phyloP scores from a whole-genome alignment of 306 rosid species.

The Sicyos baderoa region DNA sequence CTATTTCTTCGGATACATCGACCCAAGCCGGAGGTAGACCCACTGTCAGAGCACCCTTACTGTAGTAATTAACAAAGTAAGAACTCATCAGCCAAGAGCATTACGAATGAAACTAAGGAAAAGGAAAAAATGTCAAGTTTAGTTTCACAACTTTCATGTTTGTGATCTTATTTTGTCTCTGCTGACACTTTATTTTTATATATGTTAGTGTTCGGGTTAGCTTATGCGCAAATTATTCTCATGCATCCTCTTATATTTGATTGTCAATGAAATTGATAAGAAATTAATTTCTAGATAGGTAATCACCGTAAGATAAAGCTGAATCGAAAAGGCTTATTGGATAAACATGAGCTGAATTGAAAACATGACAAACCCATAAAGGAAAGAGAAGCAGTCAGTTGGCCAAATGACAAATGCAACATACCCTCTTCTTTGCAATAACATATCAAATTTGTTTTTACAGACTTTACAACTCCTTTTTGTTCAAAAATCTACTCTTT shows the following conservation, averaged over 20 bases:
- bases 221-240: no score
- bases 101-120: neutral
- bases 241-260: no score
- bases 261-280: no score
- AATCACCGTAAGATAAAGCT: no score
- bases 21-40: slow-evolving; percentile 99
- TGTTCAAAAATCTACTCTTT: neutral
- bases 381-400: neutral
- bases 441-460: neutral
- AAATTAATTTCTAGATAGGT: no score
- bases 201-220: no score
- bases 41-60: slow-evolving; percentile 60
- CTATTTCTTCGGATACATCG: slow-evolving; percentile 91
- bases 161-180: no score
- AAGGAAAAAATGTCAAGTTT: neutral
- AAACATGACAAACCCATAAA: neutral
- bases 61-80: slow-evolving; percentile 28
- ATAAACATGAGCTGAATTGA: neutral
- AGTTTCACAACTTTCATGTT: neutral
- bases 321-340: neutral
- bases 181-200: no score
- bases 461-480: neutral
- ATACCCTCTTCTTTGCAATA: neutral
- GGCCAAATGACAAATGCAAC: neutral
- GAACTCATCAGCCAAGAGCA: neutral